Conservation (phyloP, 192 early-diverging fungal genomes). For the Gaertneriomyces semiglobifer region DNA sequence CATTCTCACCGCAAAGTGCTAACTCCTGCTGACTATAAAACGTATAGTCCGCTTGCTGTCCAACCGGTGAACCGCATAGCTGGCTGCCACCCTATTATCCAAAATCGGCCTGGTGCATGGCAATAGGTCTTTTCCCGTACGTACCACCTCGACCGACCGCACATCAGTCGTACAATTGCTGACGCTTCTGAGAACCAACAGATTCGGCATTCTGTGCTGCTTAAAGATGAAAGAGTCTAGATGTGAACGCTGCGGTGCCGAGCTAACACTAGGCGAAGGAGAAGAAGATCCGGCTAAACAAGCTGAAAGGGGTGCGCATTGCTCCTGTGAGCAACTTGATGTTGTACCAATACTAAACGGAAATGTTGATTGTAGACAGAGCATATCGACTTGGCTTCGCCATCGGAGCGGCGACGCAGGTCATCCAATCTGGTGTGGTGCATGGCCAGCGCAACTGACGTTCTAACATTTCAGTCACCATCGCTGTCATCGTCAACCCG, state of each 20-base stretch:
- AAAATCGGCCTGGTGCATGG: constrained; percentile 12
- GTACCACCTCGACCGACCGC: neutral
- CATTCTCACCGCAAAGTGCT: too few species aligned
- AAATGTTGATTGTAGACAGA: constrained; percentile 5
- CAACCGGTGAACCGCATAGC: neutral
- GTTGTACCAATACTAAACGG: neutral
- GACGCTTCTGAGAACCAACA: neutral
- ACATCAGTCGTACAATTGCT: neutral
- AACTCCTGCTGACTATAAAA: neutral
- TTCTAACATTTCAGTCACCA: too few species aligned
- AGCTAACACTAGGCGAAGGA: constrained; percentile 11
- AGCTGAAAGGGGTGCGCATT: constrained; percentile 1
- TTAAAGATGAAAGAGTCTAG: constrained; percentile 12
- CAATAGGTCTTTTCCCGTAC: constrained; percentile 14
- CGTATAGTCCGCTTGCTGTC: neutral
- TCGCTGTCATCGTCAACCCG: too few species aligned
- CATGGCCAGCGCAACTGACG: too few species aligned
- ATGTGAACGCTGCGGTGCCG: constrained; percentile 10
- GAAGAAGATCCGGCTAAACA: constrained; percentile 23
- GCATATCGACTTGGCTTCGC: constrained; percentile 31
- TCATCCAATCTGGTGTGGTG: neutral
- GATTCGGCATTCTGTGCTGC: constrained; percentile 24
- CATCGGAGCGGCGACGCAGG: constrained; percentile 17
- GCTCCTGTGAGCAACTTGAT: neutral
- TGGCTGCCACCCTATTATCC: constrained; percentile 27